Evolutionary conservation across 768 basidiomycete species (phyloP), one percentile per base, ranked within the genome.

Genomic region (Leccinellum rugosiceps): DNA sequence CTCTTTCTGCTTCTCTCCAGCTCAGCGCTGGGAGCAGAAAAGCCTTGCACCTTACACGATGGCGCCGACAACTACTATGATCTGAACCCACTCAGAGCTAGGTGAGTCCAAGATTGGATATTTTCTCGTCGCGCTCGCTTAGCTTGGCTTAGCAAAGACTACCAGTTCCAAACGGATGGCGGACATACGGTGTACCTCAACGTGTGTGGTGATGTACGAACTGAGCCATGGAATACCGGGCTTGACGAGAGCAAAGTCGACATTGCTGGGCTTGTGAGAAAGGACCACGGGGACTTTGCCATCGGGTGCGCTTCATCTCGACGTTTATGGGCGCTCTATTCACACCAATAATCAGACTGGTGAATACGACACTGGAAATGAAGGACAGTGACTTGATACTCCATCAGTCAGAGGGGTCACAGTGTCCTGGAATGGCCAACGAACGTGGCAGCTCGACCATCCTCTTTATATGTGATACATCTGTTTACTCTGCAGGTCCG

Each of bases 391-490:
- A 81, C 50, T 80, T 88, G 21, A 65, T 86, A 56, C 69, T 92
- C 45, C 73, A 79, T 34, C 75, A 89, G 60, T 75, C 81, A 9
- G 74, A 80, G 34, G 92, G 92, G 13, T 88, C 90, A 1, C 71
- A 72, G 2, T 94, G 92, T 71, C 75, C 77, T 30, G 70, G 75
- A n/a, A 74, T 72, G 59, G 65, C 57, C 30, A 23, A 63, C 34
- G 68, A 80, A 38, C 77, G 73, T 21, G 88, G 83, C 8, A 88
- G 87, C 6, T 82, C 90, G 2, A 78, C 83, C 21, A 80, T 94
- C 34, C 79, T 87, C 59, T 94, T 94, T 66, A 76, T 88, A 26
- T 95, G 93, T 68, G 90, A 92, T 58, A 77, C 76, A 11, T 78
- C 82, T 3, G 81, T 85, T 7, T 84, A 81, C 63, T 79, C 80